These are phyloP conservation scores for Plasmopara muralis DNA, from an alignment of 352 stramenopile species.

Conservation along the genomic window DNA sequence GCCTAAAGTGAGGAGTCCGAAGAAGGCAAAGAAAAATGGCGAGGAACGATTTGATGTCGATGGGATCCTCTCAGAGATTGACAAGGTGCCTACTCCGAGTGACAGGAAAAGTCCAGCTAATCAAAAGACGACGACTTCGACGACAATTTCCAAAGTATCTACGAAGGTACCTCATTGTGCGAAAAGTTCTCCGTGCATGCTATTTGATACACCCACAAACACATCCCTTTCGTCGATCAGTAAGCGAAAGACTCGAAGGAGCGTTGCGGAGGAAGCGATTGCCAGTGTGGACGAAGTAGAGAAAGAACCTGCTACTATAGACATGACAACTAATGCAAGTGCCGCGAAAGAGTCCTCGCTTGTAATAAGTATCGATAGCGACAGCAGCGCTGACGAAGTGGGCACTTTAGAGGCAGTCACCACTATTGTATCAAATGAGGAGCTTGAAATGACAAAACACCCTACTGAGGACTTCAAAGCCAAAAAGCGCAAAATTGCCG, in stretches of 20 bases:
- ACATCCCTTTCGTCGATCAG: conserved; percentile 11
- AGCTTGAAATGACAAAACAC: conserved; percentile 13
- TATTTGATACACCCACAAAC: conserved; percentile 56
- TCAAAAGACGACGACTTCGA: conserved; percentile 7
- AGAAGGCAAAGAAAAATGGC: conserved; percentile 19
- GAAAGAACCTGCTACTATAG: conserved; percentile 15
- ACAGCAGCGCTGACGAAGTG: conserved; percentile 21
- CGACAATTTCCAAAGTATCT: conserved; percentile 8
- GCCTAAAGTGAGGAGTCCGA: conserved; percentile 19
- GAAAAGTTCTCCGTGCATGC: conserved; percentile 36
- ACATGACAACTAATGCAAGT: conserved; percentile 9
- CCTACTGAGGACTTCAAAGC: conserved; percentile 17
- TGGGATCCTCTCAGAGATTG: conserved; percentile 48
- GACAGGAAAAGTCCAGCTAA: conserved; percentile 21
- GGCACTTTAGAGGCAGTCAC: conserved; percentile 4
- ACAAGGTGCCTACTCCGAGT: conserved; percentile 38
- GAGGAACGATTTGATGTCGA: conserved; percentile 49
- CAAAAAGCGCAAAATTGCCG: conserved; percentile 24
- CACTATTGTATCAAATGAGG: conserved; percentile 3
- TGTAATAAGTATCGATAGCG: conserved; percentile 18
- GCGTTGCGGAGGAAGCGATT: conserved; percentile 9
- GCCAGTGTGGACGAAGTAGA: conserved; percentile 16
- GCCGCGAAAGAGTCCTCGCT: conserved; percentile 12
- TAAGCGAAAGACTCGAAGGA: conserved; percentile 19
- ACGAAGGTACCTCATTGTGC: conserved; percentile 7